These are phyloP conservation scores for Zelopaecilomyces penicillatus DNA, from an alignment of 2,329 filamentous ascomycete species.

Conservation along the genomic window DNA sequence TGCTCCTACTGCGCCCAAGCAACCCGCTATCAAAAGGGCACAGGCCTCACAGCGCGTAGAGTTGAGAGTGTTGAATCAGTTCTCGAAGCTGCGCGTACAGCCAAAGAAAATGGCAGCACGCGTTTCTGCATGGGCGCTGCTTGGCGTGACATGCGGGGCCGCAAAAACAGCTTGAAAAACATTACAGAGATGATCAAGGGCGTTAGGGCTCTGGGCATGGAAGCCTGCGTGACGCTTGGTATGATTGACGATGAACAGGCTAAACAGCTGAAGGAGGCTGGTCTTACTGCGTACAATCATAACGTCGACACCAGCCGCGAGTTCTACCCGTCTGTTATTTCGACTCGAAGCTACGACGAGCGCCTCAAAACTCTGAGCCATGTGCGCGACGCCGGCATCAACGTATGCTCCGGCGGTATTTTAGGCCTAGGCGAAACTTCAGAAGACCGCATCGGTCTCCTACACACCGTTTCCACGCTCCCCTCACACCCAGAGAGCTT, in stretches of 20 bases:
- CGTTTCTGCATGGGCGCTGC: conserved; percentile 94
- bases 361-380: conserved; percentile 69
- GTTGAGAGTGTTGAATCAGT: conserved; percentile 75
- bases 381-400: conserved; percentile 78
- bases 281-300: conserved; percentile 88
- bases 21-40: conserved; percentile 66
- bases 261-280: conserved; percentile 71
- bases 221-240: conserved; percentile 85
- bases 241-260: conserved; percentile 84
- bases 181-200: conserved; percentile 81
- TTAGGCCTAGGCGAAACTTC: conserved; percentile 74
- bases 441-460: conserved; percentile 70
- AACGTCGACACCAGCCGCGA: conserved; percentile 87
- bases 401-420: conserved; percentile 85
- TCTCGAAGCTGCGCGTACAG: conserved; percentile 65
- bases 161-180: conserved; percentile 74
- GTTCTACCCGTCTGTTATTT: conserved; percentile 80
- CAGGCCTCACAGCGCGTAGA: conserved; percentile 71
- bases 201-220: conserved; percentile 75
- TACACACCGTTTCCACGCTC: conserved; percentile 74
- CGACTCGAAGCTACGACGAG: conserved; percentile 81
- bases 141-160: conserved; percentile 88
- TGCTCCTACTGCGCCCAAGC: conserved; percentile 91
- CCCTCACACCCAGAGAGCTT: conserved; percentile 82
- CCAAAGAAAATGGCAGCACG: conserved; percentile 76